Percentiles rank a stretch among this genome's conserved stretches.
These are phyloP conservation scores for Thermochaetoides thermophila DNA, from an alignment of 495 filamentous ascomycete species.

Conservation along the genomic window DNA sequence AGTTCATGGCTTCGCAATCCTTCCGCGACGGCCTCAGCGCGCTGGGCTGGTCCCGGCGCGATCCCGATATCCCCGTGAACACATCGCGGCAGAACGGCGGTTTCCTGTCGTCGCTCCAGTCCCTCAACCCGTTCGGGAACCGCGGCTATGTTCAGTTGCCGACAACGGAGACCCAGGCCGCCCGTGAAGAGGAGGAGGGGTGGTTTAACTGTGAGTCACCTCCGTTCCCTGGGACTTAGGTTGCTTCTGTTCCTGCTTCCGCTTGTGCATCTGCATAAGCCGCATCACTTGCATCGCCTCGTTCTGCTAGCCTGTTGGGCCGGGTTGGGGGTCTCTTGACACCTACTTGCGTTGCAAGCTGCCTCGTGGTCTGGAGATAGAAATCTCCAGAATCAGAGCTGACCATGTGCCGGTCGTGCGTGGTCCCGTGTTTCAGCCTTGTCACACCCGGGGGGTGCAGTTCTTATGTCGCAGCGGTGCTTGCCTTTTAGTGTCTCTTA, in stretches of 20 bases:
- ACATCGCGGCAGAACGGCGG: conserved; percentile 52
- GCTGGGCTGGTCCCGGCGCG: conserved; percentile 84
- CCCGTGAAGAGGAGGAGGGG: conserved; percentile 86
- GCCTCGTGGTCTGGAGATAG: too few relatives aligned
- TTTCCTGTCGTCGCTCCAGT: conserved; percentile 66
- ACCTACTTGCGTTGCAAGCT: too few relatives aligned
- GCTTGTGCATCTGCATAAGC: not conserved
- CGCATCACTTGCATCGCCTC: not conserved
- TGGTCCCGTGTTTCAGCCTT: conserved; percentile 27
- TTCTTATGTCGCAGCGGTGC: too few relatives aligned
- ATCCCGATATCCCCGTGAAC: conserved; percentile 62
- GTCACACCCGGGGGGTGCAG: too few relatives aligned
- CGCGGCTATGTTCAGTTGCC: conserved; percentile 87
- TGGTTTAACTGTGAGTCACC: conserved; percentile 87
- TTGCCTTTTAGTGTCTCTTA: too few relatives aligned
- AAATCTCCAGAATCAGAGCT: too few relatives aligned
- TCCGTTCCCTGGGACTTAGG: too few relatives aligned
- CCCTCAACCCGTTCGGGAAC: conserved; percentile 76
- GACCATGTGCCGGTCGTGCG: conserved; percentile 21
- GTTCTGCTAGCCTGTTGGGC: too few relatives aligned
- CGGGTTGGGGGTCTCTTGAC: too few relatives aligned
- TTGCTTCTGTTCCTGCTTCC: not conserved
- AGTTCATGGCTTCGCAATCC: conserved; percentile 82
- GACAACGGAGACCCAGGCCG: conserved; percentile 67
- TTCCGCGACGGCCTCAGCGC: conserved; percentile 92